phyloP scores from a whole-genome alignment of 805 yeast species.

The Kodamaea laetipori region DNA sequence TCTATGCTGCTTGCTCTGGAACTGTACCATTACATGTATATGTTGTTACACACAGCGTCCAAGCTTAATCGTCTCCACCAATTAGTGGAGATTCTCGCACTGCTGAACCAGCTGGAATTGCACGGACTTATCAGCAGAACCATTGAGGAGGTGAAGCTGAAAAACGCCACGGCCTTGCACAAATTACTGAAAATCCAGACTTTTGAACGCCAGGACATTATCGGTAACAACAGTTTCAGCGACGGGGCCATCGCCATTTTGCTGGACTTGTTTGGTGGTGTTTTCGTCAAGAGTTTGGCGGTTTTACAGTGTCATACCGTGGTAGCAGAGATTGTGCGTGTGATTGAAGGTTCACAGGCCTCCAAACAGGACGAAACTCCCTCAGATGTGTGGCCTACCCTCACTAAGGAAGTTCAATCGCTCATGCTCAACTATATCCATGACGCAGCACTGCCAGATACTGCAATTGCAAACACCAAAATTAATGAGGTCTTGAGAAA shows the following conservation, averaged over 20 bases:
- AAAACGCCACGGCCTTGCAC: constrained; percentile 44
- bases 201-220: constrained; percentile 29
- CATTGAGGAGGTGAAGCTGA: constrained; percentile 63
- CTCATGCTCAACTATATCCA: constrained; percentile 38
- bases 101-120: constrained; percentile 61
- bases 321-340: constrained; percentile 55
- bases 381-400: constrained; percentile 30
- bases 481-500: constrained; percentile 26
- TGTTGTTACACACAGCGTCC: constrained; percentile 56
- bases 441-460: constrained; percentile 21
- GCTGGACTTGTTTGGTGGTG: constrained; percentile 67
- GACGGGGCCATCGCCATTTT: constrained; percentile 58
- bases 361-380: neutral
- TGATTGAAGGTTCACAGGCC: constrained; percentile 18
- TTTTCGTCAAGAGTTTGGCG: constrained; percentile 63
- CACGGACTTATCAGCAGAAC: constrained; percentile 62
- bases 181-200: constrained; percentile 33
- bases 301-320: constrained; percentile 72
- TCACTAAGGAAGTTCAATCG: constrained; percentile 35
- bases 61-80: constrained; percentile 63
- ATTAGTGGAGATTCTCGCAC: constrained; percentile 54
- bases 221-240: constrained; percentile 35
- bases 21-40: constrained; percentile 56
- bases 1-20: constrained; percentile 24
- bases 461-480: constrained; percentile 13